Conservation (phyloP, 257 asterid genomes). For the Petrea volubilis region DNA sequence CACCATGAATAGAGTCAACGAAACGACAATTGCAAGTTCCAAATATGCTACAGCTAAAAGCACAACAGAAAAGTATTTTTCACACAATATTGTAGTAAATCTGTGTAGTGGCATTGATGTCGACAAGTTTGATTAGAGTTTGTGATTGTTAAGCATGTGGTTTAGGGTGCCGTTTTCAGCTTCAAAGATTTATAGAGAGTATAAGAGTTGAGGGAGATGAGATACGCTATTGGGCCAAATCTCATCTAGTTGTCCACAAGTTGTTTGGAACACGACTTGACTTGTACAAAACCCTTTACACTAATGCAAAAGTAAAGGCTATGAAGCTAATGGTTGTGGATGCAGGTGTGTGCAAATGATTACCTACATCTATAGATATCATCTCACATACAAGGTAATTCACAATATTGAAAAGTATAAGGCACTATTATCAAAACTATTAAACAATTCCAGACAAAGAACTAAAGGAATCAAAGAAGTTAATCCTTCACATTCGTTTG, state of each 20-base stretch:
- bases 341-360: slow-evolving; percentile 77
- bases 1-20: no score
- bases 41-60: no score
- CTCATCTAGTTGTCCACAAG: no score
- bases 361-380: slow-evolving; percentile 64
- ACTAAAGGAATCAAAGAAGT: slow-evolving; percentile 76
- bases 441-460: slow-evolving; percentile 74
- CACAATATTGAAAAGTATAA: slow-evolving; percentile 92
- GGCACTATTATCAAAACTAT: slow-evolving; percentile 80
- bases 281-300: no score
- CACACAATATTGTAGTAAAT: slow-evolving; percentile 95
- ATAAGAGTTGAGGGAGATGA: slow-evolving; percentile 93
- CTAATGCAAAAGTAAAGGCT: slow-evolving; percentile 99
- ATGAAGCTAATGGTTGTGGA: slow-evolving; percentile 86
- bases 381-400: slow-evolving; percentile 77
- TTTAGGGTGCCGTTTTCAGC: slow-evolving; percentile 87
- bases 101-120: slow-evolving; percentile 95
- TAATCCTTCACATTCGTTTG: slow-evolving; percentile 80
- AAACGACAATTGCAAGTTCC: no score
- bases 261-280: no score
- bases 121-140: slow-evolving; percentile 95
- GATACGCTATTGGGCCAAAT: slow-evolving; percentile 90
- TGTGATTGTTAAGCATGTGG: slow-evolving; percentile 92
- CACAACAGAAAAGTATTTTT: no score
- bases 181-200: slow-evolving; percentile 80